phyloP scores from a whole-genome alignment of 768 basidiomycete genomes.

The Xerocomus brunneocitrinus region DNA sequence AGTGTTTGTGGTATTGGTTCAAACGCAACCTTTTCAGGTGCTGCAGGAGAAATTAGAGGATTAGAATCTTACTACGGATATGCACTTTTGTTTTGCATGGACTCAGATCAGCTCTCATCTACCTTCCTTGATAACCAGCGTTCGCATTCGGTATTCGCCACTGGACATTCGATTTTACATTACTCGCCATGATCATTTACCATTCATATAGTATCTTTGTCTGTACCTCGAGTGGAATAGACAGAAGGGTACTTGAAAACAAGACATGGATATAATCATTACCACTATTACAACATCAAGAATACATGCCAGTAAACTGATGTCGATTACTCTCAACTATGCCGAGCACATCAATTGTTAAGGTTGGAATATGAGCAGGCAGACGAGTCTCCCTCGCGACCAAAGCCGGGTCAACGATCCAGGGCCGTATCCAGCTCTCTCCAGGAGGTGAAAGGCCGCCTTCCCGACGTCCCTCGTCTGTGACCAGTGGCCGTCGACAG shows the following conservation, averaged over 20 bases:
- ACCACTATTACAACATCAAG: constrained; percentile 30
- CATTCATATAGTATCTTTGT: constrained; percentile 18
- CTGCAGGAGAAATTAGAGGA: constrained; percentile 64
- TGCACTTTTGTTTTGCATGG: constrained; percentile 20
- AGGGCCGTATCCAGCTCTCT: constrained; percentile 21
- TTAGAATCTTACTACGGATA: constrained; percentile 7
- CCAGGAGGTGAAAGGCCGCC: not conserved
- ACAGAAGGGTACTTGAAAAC: constrained; percentile 22
- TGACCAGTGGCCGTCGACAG: constrained; percentile 50
- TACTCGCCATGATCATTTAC: constrained; percentile 18
- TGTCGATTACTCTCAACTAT: constrained; percentile 18
- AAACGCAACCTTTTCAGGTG: constrained; percentile 78
- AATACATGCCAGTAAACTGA: constrained; percentile 56
- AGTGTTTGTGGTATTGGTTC: constrained; percentile 84
- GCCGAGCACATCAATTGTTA: constrained; percentile 14
- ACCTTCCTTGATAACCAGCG: constrained; percentile 27
- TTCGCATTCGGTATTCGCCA: constrained; percentile 8
- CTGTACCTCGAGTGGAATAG: constrained; percentile 20
- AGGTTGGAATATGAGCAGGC: constrained; percentile 15
- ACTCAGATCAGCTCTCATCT: constrained; percentile 28
- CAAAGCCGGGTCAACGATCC: constrained; percentile 18
- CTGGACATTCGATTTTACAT: constrained; percentile 25
- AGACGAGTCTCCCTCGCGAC: constrained; percentile 13
- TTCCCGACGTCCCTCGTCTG: constrained; percentile 15
- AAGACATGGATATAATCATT: constrained; percentile 8